Conservation (phyloP, 2,329 filamentous ascomycete species). For the Fusarium tupiense region DNA sequence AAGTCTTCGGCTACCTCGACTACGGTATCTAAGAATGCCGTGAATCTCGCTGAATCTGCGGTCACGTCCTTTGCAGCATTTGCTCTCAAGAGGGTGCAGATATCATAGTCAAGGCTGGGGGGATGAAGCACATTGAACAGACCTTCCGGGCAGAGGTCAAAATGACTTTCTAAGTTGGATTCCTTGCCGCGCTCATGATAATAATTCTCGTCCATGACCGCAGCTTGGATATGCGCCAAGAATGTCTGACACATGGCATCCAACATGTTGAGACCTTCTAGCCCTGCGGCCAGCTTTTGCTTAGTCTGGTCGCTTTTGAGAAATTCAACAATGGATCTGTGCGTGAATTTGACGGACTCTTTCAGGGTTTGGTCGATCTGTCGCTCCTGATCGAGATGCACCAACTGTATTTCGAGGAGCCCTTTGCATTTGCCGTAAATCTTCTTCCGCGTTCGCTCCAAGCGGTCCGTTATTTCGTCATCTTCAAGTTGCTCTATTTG, state of each 20-base stretch:
- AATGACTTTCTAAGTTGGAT: rapidly evolving
- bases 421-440: neutral
- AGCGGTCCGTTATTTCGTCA: rapidly evolving
- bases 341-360: neutral
- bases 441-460: neutral
- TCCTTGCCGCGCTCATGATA: rapidly evolving
- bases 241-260: neutral
- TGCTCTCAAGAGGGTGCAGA: neutral
- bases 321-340: neutral
- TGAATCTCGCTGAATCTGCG: neutral
- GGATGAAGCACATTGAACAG: rapidly evolving
- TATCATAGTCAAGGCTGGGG: neutral
- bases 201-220: rapidly evolving
- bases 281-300: rapidly evolving
- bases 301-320: neutral
- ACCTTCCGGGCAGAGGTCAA: rapidly evolving
- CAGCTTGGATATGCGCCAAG: neutral
- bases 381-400: rapidly evolving
- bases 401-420: neutral
- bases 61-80: rapidly evolving
- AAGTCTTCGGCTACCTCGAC: neutral
- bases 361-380: neutral
- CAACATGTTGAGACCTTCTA: rapidly evolving
- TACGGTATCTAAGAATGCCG: rapidly evolving
- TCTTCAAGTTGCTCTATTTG: rapidly evolving